Evolutionary conservation across 1,139 yeast species (phyloP).

Genomic region (Lodderomyces orthopsilosis): DNA sequence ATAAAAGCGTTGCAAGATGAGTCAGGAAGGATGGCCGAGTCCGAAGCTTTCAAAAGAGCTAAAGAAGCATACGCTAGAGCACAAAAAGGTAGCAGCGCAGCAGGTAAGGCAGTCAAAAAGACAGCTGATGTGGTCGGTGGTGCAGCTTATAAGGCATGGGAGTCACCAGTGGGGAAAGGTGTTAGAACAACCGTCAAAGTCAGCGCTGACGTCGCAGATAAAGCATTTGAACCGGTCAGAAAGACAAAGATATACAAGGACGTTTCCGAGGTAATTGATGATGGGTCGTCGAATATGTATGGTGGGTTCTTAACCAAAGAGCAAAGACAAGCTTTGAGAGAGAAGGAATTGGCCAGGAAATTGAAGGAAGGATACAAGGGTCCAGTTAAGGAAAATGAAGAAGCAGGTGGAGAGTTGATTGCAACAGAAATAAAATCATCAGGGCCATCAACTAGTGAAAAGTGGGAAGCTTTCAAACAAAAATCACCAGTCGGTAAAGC

Average conservation of each 20-base stretch:
- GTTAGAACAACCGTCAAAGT: constrained; percentile 78
- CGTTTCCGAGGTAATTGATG: constrained; percentile 85
- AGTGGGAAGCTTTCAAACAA: constrained; percentile 66
- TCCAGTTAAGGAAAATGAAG: constrained; percentile 73
- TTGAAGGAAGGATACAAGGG: constrained; percentile 60
- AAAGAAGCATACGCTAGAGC: constrained; percentile 90
- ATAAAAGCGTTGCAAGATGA: constrained; percentile 96
- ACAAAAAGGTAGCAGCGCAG: constrained; percentile 74
- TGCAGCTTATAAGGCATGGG: constrained; percentile 94
- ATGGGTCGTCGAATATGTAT: constrained; percentile 81
- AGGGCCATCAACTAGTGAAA: constrained; percentile 68
- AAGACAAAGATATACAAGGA: constrained; percentile 87
- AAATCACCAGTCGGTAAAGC: constrained; percentile 70
- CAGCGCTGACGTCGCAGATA: constrained; percentile 81
- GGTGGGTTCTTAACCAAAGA: constrained; percentile 93
- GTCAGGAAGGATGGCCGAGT: constrained; percentile 90
- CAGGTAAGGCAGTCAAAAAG: constrained; percentile 79
- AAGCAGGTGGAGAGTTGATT: constrained; percentile 83
- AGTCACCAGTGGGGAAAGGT: constrained; percentile 85
- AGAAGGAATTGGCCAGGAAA: constrained; percentile 51
- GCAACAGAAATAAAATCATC: constrained; percentile 78
- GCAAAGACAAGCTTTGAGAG: constrained; percentile 72
- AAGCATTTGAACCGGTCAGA: constrained; percentile 91
- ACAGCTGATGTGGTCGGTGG: constrained; percentile 95
- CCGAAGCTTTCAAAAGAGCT: constrained; percentile 90